Conservation (phyloP, 2,329 filamentous ascomycete genomes). For the Colletotrichum sp. region DNA sequence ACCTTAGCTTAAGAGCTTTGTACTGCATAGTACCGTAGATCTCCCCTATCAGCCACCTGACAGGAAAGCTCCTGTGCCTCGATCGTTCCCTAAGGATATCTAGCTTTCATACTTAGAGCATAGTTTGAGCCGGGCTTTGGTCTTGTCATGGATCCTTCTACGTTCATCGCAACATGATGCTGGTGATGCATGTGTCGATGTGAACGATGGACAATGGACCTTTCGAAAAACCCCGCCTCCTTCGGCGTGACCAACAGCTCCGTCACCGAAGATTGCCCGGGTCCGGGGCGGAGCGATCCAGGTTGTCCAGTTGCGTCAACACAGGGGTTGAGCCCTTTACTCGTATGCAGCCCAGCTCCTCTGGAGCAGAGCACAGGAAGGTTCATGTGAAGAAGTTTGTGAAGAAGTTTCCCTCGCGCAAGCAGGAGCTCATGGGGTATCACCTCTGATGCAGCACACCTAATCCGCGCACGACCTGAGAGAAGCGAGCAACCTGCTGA, state of each 20-base stretch:
- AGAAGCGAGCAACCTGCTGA: background rate
- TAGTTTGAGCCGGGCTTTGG: accelerated
- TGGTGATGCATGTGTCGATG: background rate
- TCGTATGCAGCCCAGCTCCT: background rate
- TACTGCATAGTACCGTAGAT: too few species aligned
- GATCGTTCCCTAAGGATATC: accelerated
- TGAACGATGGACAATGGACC: background rate
- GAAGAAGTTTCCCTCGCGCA: background rate
- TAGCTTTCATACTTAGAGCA: background rate
- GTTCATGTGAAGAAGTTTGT: background rate
- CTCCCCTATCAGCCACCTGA: too few species aligned
- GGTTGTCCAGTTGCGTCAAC: background rate
- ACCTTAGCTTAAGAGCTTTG: too few species aligned
- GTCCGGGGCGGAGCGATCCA: background rate
- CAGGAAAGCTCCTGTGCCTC: background rate
- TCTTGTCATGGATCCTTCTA: background rate
- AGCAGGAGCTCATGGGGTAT: accelerated
- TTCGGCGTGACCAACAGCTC: background rate
- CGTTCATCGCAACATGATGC: background rate
- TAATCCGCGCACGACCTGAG: accelerated
- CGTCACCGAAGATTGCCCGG: background rate
- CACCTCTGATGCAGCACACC: accelerated
- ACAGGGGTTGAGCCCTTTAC: background rate
- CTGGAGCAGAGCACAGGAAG: background rate
- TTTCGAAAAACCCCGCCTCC: background rate